A percentile compares a stretch with the other conserved stretches of the same genome.
These are phyloP conservation scores for Byssoonygena ceratinophila DNA, from an alignment of 2,329 filamentous ascomycete genomes.

Conservation along the genomic window DNA sequence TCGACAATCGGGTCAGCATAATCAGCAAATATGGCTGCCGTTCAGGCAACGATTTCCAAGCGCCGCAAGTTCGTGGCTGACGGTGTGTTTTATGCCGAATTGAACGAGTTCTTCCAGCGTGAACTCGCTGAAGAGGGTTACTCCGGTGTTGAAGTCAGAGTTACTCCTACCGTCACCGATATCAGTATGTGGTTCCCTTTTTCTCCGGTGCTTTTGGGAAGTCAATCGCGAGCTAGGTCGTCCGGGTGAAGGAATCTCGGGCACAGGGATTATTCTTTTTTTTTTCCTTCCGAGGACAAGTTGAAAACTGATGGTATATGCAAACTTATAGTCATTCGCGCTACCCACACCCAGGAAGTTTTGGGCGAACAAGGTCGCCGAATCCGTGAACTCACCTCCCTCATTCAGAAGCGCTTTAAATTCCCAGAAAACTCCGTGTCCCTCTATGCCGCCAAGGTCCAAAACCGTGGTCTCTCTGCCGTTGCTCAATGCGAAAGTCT, in stretches of 20 bases:
- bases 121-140: slow-evolving; percentile 99
- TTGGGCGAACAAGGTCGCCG: slow-evolving; percentile 99
- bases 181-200: slow-evolving; percentile 53
- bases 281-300: too few species aligned
- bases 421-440: slow-evolving; percentile 99
- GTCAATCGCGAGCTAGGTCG: slow-evolving; percentile 4
- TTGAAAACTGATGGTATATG: not conserved
- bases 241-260: too few species aligned
- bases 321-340: slow-evolving; percentile 65
- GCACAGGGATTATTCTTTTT: too few species aligned
- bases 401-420: slow-evolving; percentile 99
- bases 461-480: slow-evolving; percentile 99
- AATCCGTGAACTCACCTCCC: slow-evolving; percentile 98
- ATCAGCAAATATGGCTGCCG: slow-evolving; percentile 41
- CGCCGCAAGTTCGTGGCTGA: slow-evolving; percentile 73
- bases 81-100: slow-evolving; percentile 99
- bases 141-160: slow-evolving; percentile 99
- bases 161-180: slow-evolving; percentile 98
- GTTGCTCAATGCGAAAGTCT: slow-evolving; percentile 99
- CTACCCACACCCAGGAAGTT: slow-evolving; percentile 99
- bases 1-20: slow-evolving; percentile 20
- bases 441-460: slow-evolving; percentile 99
- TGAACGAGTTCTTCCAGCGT: slow-evolving; percentile 99
- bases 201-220: slow-evolving; percentile 15
- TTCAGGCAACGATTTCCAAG: slow-evolving; percentile 45